phyloP scores from a whole-genome alignment of 1,284 basidiomycete species.

The Fistulina hepatica region DNA sequence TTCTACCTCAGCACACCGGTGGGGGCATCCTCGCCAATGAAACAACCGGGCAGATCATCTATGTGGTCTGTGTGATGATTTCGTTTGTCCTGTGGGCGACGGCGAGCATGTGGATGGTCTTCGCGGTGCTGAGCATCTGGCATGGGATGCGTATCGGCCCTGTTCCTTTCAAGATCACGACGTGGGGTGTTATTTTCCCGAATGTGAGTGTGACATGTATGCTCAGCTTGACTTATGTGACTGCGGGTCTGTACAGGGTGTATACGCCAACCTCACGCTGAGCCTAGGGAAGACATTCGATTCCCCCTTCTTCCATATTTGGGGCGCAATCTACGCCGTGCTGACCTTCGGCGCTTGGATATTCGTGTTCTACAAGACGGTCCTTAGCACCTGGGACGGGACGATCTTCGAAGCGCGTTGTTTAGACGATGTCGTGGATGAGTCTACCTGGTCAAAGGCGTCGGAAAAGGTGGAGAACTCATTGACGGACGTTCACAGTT shows the following conservation, averaged over 20 bases:
- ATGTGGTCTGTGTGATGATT: slow-evolving; percentile 33
- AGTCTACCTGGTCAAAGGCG: background rate
- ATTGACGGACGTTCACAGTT: too few relatives aligned
- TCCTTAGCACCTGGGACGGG: background rate
- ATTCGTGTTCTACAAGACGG: background rate
- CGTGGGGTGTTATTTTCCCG: slow-evolving; percentile 54
- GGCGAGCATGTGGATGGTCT: slow-evolving; percentile 42
- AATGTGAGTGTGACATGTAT: slow-evolving; percentile 23
- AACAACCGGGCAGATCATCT: slow-evolving; percentile 28
- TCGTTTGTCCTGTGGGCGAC: slow-evolving; percentile 45
- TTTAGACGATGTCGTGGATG: background rate
- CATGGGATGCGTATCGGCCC: slow-evolving; percentile 27
- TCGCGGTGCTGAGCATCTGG: slow-evolving; percentile 34
- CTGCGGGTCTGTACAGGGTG: background rate
- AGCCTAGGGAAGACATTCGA: background rate
- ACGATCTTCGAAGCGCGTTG: slow-evolving; percentile 1
- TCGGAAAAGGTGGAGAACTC: background rate
- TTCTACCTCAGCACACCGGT: slow-evolving; percentile 25
- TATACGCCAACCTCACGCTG: background rate
- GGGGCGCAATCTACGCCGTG: background rate
- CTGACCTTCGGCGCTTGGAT: background rate
- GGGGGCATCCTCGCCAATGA: slow-evolving; percentile 19
- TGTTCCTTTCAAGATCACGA: slow-evolving; percentile 38
- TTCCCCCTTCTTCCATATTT: background rate
- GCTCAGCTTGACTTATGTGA: background rate